Conservation (phyloP, 176 grass and related monocot species). For the Juncus inflexus region DNA sequence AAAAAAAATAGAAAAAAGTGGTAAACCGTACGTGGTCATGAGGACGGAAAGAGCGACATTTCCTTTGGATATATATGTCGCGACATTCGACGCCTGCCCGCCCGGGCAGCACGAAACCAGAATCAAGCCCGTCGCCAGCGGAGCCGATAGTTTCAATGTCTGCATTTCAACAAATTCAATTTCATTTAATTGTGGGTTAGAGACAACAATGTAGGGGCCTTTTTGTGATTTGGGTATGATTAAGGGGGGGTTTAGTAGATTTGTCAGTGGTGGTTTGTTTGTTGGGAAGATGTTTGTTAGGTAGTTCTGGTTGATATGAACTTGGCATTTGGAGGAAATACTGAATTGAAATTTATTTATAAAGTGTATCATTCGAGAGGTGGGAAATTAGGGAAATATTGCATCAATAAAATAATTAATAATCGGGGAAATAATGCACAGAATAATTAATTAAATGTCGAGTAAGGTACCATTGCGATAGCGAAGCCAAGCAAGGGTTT, state of each 20-base stretch:
- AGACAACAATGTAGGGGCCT: too few species aligned
- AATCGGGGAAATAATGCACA: slow-evolving; percentile 2
- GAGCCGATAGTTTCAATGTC: slow-evolving; percentile 83
- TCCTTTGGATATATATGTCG: slow-evolving; percentile 98
- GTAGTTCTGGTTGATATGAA: too few species aligned
- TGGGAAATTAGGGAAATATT: too few species aligned
- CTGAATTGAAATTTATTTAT: too few species aligned
- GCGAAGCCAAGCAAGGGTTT: slow-evolving; percentile 78
- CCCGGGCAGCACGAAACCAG: slow-evolving; percentile 97
- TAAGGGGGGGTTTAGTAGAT: too few species aligned
- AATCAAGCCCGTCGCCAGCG: slow-evolving; percentile 94
- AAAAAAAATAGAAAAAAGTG: slow-evolving; percentile 16
- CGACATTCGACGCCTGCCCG: slow-evolving; percentile 99
- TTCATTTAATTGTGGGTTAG: too few species aligned
- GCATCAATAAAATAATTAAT: not conserved
- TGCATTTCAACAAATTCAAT: slow-evolving; percentile 41
- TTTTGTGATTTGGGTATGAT: too few species aligned
- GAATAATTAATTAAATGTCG: not conserved
- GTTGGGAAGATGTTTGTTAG: too few species aligned
- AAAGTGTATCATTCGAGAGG: too few species aligned
- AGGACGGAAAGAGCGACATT: slow-evolving; percentile 99
- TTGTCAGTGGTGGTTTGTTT: too few species aligned
- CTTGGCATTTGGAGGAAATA: too few species aligned
- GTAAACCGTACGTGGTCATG: slow-evolving; percentile 87
- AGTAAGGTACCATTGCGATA: slow-evolving; percentile 62